Conservation (phyloP, 176 grass and related monocot species). For the Stipa capillata region DNA sequence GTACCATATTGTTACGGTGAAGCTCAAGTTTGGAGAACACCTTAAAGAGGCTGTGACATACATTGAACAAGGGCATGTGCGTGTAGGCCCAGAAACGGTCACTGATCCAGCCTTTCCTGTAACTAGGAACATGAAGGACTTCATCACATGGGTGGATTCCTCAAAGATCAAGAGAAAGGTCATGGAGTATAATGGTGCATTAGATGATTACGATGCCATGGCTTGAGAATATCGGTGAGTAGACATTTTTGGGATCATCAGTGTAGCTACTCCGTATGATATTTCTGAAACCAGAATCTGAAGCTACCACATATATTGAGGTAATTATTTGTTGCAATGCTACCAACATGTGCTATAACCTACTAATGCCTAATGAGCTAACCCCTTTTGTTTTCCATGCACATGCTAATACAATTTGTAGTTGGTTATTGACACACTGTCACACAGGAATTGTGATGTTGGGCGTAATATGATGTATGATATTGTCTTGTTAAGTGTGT, state of each 20-base stretch:
- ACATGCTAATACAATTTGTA: too few relatives aligned
- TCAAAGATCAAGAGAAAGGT: constrained; percentile 77
- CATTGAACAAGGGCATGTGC: constrained; percentile 77
- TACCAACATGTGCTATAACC: not conserved
- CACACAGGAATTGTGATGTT: too few relatives aligned
- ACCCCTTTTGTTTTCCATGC: not conserved
- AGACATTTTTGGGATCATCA: not conserved
- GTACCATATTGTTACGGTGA: constrained; percentile 74
- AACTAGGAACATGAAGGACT: constrained; percentile 96
- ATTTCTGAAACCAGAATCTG: not conserved
- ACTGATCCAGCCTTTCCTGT: constrained; percentile 80
- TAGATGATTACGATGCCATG: constrained; percentile 73
- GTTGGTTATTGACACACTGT: too few relatives aligned
- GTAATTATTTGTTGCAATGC: too few relatives aligned
- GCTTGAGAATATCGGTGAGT: constrained; percentile 3
- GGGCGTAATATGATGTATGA: too few relatives aligned
- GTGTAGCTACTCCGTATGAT: not conserved
- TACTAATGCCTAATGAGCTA: not conserved
- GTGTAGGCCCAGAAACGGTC: constrained; percentile 66
- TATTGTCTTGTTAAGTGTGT: too few relatives aligned
- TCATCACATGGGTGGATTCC: constrained; percentile 85
- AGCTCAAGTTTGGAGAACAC: constrained; percentile 82
- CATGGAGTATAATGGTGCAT: constrained; percentile 51
- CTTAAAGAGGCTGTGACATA: constrained; percentile 83
- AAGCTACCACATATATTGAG: not conserved